These are phyloP conservation scores for Wickerhamomyces xylosicus DNA, from an alignment of 805 yeast species.

Conservation along the genomic window DNA sequence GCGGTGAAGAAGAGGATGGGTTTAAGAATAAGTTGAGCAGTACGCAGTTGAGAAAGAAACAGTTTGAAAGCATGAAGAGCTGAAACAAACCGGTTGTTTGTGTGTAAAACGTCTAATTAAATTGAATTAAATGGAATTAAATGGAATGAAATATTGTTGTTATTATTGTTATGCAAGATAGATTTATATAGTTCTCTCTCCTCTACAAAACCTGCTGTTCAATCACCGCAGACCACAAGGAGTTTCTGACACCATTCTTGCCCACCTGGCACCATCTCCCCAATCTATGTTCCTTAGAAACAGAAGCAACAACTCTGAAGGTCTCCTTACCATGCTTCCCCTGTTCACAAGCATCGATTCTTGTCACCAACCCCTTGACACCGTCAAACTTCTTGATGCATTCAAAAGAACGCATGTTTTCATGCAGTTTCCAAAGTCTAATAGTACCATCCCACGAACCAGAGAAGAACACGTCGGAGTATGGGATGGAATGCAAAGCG, in stretches of 20 bases:
- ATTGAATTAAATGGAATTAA: not conserved
- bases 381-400: slow-evolving; percentile 44
- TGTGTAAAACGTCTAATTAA: too few relatives aligned
- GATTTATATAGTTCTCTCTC: too few relatives aligned
- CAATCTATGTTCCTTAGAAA: slow-evolving; percentile 77
- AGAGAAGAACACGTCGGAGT: slow-evolving; percentile 68
- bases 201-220: slow-evolving; percentile 25
- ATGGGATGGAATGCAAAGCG: slow-evolving; percentile 72
- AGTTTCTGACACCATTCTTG: slow-evolving; percentile 57
- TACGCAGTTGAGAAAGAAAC: slow-evolving; percentile 54
- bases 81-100: not conserved
- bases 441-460: slow-evolving; percentile 85
- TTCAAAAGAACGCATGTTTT: slow-evolving; percentile 50
- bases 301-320: slow-evolving; percentile 50
- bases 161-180: not conserved
- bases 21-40: slow-evolving; percentile 78
- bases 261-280: slow-evolving; percentile 75
- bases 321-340: slow-evolving; percentile 44
- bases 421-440: slow-evolving; percentile 68
- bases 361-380: slow-evolving; percentile 63
- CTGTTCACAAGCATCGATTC: slow-evolving; percentile 43
- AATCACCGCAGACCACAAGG: slow-evolving; percentile 47
- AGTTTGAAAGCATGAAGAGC: slow-evolving; percentile 8
- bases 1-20: slow-evolving; percentile 43
- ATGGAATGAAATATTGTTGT: slow-evolving; percentile 1